Evolutionary conservation across 1,139 yeast species (phyloP), one percentile per base, ranked within the genome.

Genomic region (Diutina catenulata): DNA sequence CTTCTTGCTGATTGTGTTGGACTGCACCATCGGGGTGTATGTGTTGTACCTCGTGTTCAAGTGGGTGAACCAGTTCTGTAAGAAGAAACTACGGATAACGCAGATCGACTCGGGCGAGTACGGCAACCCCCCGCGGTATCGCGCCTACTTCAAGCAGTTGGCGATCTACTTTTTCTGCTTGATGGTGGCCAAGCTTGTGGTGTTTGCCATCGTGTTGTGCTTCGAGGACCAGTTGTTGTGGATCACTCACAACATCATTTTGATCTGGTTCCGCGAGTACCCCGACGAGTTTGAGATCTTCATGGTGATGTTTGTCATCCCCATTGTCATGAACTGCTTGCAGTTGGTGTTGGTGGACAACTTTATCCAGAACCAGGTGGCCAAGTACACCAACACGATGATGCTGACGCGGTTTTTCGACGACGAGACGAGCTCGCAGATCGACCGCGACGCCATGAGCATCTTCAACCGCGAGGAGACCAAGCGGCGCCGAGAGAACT

Each of bases 21-120:
- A 91, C 55, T 88, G 97, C 35, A 91, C 98, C 0, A 69, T 88
- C n/a, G 98, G 98, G 0, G 94, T 87, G 2, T 93, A 93, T 19
- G 70, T 21, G 24, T 19, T 28, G 43, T 39, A 51, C 41, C 51
- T 72, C 9, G 80, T 81, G 13, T 66, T 68, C 44, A 56, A 52
- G 31, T 52, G 62, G 2, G 60, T 73, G 3, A 65, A 82, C 36
- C 53, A 60, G 37, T 75, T 65, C 7, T 58, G 64, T 40, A 52
- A 49, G 38, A 43, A 55, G 5, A 51, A 54, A 42, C 47, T 66
- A 13, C 59, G 57, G 26, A 48, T 66, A 28, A 58, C 67, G 2
- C 57, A 83, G 39, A 79, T 86, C 5, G 77, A 80, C 40, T 79
- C 93, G 37, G 97, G 97, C 2, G 76, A 82, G 49, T 91, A 91